Base-by-base conservation (phyloP, 2,329 filamentous ascomycete genomes). In the Ascochyta koolunga region DNA sequence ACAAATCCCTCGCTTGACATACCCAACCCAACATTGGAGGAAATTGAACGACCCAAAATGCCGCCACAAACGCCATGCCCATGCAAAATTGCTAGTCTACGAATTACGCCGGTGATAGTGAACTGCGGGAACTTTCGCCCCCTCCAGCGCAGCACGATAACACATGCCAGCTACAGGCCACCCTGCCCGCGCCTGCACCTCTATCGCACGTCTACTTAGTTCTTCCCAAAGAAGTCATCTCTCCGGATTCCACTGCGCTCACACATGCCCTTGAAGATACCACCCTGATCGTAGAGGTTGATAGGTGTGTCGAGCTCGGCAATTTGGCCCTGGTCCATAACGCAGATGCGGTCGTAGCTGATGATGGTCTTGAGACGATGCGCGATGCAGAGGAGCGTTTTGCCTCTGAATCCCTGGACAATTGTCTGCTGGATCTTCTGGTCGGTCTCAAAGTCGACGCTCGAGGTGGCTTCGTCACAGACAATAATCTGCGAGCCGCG, bases 391-490 rank as follows among this genome's bases (percentile, higher is more conserved):
- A 98, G 79, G 40, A 98, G 77, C 2, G 93, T 97, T 80, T 89
- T 91, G 54, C 92, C 93, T 48, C 84, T 82, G 80, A 98, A 98
- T 0, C 88, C 93, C 1, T 84, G 82, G 0, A 90, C 88, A 75
- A 98, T 97, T 3, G 93, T 96, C 50, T 81, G 80, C 76, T 97
- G 93, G 27, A 54, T 41, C 41, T 97, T 96, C 76, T 91, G 89
- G 71, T 99, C 95, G 3, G 93, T 98, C 71, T 97, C 93, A 25
- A 56, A 56, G 74, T 98, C 93, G 7, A 98, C 93, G 0, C 86
- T 90, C 1, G 88, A 91, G 0, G 95, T 99, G 1, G 95, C 95
- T 76, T 99, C 95, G 78, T 99, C 95, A 75, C 93, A 97, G 43
- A 99, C 88, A 65, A 98, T 97, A 76, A 98, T 97, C 65, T 89